Percentiles rank a stretch among this genome's conserved stretches.
phyloP scores from a whole-genome alignment of 495 filamentous ascomycete genomes.

The Baudoinia panamericana region DNA sequence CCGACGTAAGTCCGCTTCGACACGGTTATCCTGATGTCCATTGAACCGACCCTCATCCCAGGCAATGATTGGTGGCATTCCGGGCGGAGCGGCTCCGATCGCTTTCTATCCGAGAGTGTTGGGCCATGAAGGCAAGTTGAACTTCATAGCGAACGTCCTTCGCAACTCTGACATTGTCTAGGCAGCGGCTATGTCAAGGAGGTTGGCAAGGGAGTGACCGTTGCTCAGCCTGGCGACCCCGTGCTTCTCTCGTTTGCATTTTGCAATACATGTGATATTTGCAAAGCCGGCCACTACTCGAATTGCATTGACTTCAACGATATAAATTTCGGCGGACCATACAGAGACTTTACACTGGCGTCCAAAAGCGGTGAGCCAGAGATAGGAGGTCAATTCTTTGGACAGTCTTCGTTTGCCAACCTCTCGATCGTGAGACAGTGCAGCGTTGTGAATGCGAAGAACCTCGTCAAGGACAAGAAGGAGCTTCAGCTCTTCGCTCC shows the following conservation, averaged over 20 bases:
- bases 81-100: slow-evolving; percentile 13
- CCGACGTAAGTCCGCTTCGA: too few relatives aligned
- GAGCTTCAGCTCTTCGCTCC: slow-evolving; percentile 28
- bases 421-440: slow-evolving; percentile 23
- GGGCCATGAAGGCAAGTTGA: slow-evolving; percentile 23
- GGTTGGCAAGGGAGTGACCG: slow-evolving; percentile 21
- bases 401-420: slow-evolving; percentile 24
- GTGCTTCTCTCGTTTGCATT: slow-evolving; percentile 28
- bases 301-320: slow-evolving; percentile 22
- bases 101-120: slow-evolving; percentile 22
- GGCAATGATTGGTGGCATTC: slow-evolving; percentile 16
- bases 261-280: slow-evolving; percentile 28
- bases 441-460: slow-evolving; percentile 26
- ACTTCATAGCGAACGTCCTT: not conserved
- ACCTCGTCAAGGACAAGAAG: slow-evolving; percentile 15
- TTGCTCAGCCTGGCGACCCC: slow-evolving; percentile 19
- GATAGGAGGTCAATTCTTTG: slow-evolving; percentile 23
- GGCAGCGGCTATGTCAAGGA: slow-evolving; percentile 22
- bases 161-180: too few relatives aligned
- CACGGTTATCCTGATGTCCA: too few relatives aligned
- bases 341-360: slow-evolving; percentile 7
- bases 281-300: slow-evolving; percentile 21
- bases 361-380: slow-evolving; percentile 14
- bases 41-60: too few relatives aligned
- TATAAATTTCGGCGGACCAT: slow-evolving; percentile 19